These are phyloP conservation scores for Calonectria multiphialidica DNA, from an alignment of 2,329 filamentous ascomycete species.

Conservation along the genomic window DNA sequence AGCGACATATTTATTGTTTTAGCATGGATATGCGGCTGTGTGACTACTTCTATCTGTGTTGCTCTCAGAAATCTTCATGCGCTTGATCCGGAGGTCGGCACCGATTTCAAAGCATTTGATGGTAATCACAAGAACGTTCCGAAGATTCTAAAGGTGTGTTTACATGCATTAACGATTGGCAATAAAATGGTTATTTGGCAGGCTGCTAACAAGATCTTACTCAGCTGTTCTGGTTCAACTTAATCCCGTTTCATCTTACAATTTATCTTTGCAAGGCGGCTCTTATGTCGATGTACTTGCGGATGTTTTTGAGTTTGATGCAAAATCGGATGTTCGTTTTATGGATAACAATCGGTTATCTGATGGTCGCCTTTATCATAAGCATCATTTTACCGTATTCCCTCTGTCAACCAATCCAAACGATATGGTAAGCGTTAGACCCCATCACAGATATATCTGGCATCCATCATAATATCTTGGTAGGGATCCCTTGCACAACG, in stretches of 20 bases:
- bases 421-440: not conserved
- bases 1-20: not conserved
- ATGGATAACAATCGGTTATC: not conserved
- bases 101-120: not conserved
- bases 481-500: not conserved
- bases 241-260: not conserved
- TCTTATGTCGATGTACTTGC: not conserved
- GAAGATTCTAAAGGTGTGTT: not conserved
- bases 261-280: not conserved
- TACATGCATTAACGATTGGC: too few species aligned
- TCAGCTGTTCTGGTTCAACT: not conserved
- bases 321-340: not conserved
- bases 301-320: not conserved
- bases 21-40: not conserved
- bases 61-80: not conserved
- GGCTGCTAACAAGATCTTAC: not conserved
- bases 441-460: too few species aligned
- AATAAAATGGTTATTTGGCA: too few species aligned
- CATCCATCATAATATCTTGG: too few species aligned
- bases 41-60: not conserved
- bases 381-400: not conserved
- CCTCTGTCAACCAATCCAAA: not conserved
- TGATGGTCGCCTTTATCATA: not conserved
- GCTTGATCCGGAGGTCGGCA: not conserved
- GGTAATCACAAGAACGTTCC: not conserved